These are phyloP conservation scores for Coemansia sp. DNA, from an alignment of 192 early-diverging fungal species.

Conservation along the genomic window DNA sequence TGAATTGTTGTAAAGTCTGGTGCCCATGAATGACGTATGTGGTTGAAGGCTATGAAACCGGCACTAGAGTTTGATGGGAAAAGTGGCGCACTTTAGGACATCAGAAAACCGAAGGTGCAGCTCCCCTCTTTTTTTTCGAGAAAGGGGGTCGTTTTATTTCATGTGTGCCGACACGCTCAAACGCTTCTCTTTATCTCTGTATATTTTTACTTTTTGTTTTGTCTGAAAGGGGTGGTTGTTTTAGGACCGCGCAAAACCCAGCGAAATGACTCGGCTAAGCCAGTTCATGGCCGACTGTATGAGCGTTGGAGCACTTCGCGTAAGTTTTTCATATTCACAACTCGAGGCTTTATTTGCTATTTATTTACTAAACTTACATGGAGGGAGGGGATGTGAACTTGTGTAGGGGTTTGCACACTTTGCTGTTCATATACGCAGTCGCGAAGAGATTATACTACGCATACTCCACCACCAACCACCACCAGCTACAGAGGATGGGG, in stretches of 20 bases:
- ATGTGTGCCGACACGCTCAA: no score
- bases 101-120: no score
- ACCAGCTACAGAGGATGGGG: no score
- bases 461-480: conserved; percentile 51
- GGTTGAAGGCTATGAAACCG: no score
- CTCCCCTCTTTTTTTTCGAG: not conserved
- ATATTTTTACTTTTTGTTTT: not conserved
- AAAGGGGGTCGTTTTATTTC: not conserved
- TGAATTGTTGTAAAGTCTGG: no score
- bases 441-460: conserved; percentile 65
- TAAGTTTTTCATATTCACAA: conserved; percentile 13
- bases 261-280: conserved; percentile 53
- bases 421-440: conserved; percentile 61
- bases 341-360: not conserved
- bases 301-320: conserved; percentile 62
- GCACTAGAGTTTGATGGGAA: no score
- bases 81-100: no score
- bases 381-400: not conserved
- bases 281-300: conserved; percentile 64
- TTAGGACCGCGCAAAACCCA: conserved; percentile 49
- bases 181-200: no score
- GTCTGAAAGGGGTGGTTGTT: no score
- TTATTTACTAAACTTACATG: not conserved
- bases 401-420: conserved; percentile 63
- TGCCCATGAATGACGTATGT: no score